A percentile compares a stretch with the other conserved stretches of the same genome.
Evolutionary conservation across 2,329 filamentous ascomycete species (phyloP).

Genomic region (Phyllosticta citrichinensis): DNA sequence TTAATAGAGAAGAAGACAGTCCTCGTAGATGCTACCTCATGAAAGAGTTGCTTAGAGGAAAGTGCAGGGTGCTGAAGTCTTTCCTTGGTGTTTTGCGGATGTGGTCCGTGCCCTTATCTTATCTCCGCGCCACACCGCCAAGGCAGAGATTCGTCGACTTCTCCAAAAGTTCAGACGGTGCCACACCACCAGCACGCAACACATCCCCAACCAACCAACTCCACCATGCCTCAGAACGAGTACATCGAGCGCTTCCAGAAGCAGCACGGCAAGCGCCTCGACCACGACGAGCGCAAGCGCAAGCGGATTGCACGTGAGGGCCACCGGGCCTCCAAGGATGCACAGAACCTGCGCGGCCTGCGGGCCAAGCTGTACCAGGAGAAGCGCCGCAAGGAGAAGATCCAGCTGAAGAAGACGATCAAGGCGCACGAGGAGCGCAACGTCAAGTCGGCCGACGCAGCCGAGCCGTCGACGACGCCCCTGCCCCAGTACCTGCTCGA

Average conservation of each 20-base stretch:
- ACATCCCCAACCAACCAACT: background rate
- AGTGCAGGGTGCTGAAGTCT: too few species aligned
- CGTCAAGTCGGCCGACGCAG: conserved; percentile 71
- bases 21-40: too few species aligned
- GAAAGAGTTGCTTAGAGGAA: too few species aligned
- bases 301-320: conserved; percentile 82
- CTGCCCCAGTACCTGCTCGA: conserved; percentile 91
- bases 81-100: too few species aligned
- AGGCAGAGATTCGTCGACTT: background rate
- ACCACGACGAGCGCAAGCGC: conserved; percentile 79
- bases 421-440: conserved; percentile 93
- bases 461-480: conserved; percentile 70
- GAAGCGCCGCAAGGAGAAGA: conserved; percentile 88
- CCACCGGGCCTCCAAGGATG: conserved; percentile 79
- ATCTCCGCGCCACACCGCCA: background rate
- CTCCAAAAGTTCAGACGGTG: background rate
- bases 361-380: conserved; percentile 89
- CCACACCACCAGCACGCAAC: background rate
- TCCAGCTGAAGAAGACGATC: conserved; percentile 43
- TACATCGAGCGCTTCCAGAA: conserved; percentile 67
- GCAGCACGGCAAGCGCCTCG: conserved; percentile 47
- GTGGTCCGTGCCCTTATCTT: background rate
- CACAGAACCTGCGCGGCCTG: conserved; percentile 85
- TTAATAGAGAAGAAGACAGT: too few species aligned
- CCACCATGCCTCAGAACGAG: conserved; percentile 65